A percentile compares a stretch with the other conserved stretches of the same genome.
Conservation (phyloP, 257 asterid genomes). For the Paraleonurus japonicus region DNA sequence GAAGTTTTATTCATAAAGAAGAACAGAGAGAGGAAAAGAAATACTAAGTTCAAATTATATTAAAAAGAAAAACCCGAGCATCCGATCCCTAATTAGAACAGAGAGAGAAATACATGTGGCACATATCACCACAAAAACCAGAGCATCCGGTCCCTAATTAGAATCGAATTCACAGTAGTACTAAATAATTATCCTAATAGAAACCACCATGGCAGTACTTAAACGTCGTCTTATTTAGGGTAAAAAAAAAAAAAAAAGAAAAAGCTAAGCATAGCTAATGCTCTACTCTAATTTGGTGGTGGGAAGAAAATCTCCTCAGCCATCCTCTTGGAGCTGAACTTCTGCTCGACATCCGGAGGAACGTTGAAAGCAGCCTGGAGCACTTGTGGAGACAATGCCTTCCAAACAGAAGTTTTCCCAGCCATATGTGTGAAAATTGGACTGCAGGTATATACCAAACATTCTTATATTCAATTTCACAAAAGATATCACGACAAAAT, state of each 20-base stretch:
- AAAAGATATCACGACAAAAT: not conserved
- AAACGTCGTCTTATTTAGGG: not conserved
- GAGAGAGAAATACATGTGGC: not conserved
- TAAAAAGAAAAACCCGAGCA: not conserved
- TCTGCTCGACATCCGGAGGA: constrained; percentile 54
- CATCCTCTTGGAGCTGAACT: constrained; percentile 66
- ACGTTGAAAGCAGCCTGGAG: constrained; percentile 60
- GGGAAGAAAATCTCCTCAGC: constrained; percentile 84
- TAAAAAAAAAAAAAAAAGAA: not conserved
- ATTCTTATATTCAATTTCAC: not conserved
- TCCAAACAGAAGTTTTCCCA: constrained; percentile 62
- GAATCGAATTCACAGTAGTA: not conserved
- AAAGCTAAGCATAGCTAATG: not conserved
- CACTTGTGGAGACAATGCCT: constrained; percentile 62
- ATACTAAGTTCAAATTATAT: not conserved
- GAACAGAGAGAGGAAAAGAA: not conserved
- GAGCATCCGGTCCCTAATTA: not conserved
- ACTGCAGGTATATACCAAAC: constrained; percentile 38
- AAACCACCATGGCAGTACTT: no score
- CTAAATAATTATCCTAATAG: no score
- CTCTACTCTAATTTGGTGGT: constrained; percentile 48
- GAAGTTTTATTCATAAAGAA: no score
- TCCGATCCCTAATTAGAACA: not conserved
- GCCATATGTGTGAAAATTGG: constrained; percentile 62
- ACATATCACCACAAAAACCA: not conserved